Evolutionary conservation across 176 grass and related monocot genomes (phyloP).

Genomic region (Lolium rigidum): DNA sequence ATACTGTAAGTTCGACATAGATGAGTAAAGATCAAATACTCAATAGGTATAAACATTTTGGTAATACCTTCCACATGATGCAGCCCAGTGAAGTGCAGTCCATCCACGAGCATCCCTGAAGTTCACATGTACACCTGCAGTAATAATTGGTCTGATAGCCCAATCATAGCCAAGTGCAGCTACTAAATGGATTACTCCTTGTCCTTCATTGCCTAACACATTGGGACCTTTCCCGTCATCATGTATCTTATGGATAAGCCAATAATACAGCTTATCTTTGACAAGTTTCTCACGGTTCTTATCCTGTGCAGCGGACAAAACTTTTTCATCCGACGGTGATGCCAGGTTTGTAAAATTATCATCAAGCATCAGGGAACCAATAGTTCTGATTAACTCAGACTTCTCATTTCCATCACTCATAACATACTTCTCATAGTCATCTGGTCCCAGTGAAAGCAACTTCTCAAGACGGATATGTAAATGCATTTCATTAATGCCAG

Average conservation of each 20-base stretch:
- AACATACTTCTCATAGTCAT: constrained; percentile 58
- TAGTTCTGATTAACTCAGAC: constrained; percentile 68
- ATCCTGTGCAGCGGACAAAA: constrained; percentile 46
- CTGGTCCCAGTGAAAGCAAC: constrained; percentile 71
- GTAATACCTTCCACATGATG: constrained; percentile 84
- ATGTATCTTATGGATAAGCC: constrained; percentile 84
- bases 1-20: neutral
- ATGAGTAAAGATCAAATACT: neutral
- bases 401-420: constrained; percentile 55
- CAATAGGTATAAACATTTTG: neutral
- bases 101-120: constrained; percentile 96
- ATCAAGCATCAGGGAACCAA: constrained; percentile 82
- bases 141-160: constrained; percentile 87
- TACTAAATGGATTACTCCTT: constrained; percentile 93
- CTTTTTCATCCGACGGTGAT: constrained; percentile 50
- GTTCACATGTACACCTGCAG: constrained; percentile 90
- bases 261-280: constrained; percentile 83
- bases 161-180: constrained; percentile 96
- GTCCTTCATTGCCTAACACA: constrained; percentile 89
- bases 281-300: constrained; percentile 74
- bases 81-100: constrained; percentile 99
- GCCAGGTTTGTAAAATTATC: constrained; percentile 55
- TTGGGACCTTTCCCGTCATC: constrained; percentile 94
- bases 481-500: constrained; percentile 85
- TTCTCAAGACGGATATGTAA: constrained; percentile 87